Evolutionary conservation across 1,139 yeast genomes (phyloP), one percentile per base, ranked within the genome.

Genomic region (Yamadazyma dendronema): DNA sequence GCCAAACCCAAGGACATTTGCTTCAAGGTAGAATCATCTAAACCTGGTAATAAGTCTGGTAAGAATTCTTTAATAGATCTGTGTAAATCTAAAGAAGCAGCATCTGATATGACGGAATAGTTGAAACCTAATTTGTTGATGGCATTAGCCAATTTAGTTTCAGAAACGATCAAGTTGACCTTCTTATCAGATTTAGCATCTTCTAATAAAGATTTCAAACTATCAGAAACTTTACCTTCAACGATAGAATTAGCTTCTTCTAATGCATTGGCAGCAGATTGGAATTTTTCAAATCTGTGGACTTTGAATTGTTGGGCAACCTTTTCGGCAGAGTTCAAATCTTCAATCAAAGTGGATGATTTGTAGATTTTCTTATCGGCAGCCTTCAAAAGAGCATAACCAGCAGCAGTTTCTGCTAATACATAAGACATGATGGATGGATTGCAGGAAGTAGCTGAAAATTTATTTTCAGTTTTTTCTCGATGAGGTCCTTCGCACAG

Each of bases 1-100:
- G 96, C 96, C 62, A 92, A 81, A 76, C 97, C 97, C 49, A 90
- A 77, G 14, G 97, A 84, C 97, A 92, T 92, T 59, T 94, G 94
- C 48, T 86, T 82, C 54, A 92, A 69, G 52, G 89, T 90, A 49
- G 78, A 67, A 54, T 87, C 96, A 40, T 84, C 80, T 59, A 92
- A 77, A 51, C 98, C 98, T 44, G 98, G 97, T 53, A 94, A 76
- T 48, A 92, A 78, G 47, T 87, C 94, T 40, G 98, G 96, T 57
- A 94, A 77, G 61, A 88, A 82, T 67, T 90, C 96, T 62, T 94
- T 84, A 52, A 92, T 84, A 38, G 97, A 92, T 73, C 98, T 84
- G 74, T 87, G 90, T 53, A 92, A 81, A 63, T 94, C 98, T 54
- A 89, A 74, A 33, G 96, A 83, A 43, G 94, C 95, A 40, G 97